A percentile compares a stretch with the other conserved stretches of the same genome.
These are phyloP conservation scores for Cairneyella variabilis DNA, from an alignment of 495 filamentous ascomycete species.

Conservation along the genomic window DNA sequence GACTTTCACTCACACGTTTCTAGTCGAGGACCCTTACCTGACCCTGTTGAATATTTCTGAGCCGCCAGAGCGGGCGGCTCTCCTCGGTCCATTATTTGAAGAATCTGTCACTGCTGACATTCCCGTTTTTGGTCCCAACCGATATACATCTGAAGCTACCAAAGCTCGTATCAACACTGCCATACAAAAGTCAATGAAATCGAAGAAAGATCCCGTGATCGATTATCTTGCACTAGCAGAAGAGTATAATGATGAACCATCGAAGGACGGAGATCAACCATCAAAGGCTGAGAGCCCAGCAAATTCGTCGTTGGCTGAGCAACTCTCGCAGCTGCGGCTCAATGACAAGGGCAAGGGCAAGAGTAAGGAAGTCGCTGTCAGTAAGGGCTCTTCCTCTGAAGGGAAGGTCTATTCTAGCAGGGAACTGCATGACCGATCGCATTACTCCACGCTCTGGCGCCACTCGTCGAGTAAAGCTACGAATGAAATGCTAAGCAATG, in stretches of 20 bases:
- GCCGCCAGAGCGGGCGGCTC: conserved; percentile 31
- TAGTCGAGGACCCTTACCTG: conserved; percentile 41
- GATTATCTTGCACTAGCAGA: conserved; percentile 27
- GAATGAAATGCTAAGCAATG: conserved; percentile 9
- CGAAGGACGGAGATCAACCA: too few species aligned
- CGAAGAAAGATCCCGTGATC: conserved; percentile 19
- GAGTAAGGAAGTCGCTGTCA: neutral
- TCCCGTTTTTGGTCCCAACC: conserved; percentile 41
- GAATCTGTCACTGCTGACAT: conserved; percentile 37
- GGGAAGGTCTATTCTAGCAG: conserved; percentile 6
- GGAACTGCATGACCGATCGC: conserved; percentile 16
- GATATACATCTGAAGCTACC: neutral
- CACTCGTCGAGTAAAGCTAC: neutral
- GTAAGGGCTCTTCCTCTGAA: neutral
- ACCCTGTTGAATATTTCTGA: conserved; percentile 43
- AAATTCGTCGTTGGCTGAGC: neutral
- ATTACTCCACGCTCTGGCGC: conserved; percentile 4
- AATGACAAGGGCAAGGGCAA: neutral
- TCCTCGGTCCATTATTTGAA: conserved; percentile 41
- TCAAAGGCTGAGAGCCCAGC: neutral
- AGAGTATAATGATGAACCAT: too few species aligned
- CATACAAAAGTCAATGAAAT: conserved; percentile 32
- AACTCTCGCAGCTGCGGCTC: neutral
- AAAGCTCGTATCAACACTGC: conserved; percentile 27
- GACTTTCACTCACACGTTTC: conserved; percentile 14